These are phyloP conservation scores for Collybia nuda DNA, from an alignment of 768 basidiomycete species.

Conservation along the genomic window DNA sequence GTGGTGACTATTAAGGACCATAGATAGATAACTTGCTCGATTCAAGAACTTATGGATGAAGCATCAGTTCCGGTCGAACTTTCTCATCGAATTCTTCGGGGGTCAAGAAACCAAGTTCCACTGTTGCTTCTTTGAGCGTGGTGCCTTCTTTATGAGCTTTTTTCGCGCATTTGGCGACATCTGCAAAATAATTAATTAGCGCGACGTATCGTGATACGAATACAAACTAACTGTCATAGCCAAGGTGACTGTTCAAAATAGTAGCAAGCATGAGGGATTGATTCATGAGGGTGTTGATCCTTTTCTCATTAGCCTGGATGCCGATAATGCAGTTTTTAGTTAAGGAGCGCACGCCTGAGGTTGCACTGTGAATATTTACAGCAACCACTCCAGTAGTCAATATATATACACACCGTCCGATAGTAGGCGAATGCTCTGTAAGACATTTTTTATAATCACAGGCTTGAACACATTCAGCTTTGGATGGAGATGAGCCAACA, in stretches of 20 bases:
- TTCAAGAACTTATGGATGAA: slow-evolving; percentile 34
- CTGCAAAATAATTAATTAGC: slow-evolving; percentile 39
- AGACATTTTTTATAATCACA: slow-evolving; percentile 95
- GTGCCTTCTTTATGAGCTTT: slow-evolving; percentile 99
- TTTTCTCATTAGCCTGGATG: slow-evolving; percentile 94
- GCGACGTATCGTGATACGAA: background rate
- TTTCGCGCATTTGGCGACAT: slow-evolving; percentile 98
- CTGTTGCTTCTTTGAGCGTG: slow-evolving; percentile 93
- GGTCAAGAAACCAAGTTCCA: slow-evolving; percentile 81
- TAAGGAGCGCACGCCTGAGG: slow-evolving; percentile 81
- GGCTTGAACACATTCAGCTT: slow-evolving; percentile 99
- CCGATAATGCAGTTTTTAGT: slow-evolving; percentile 97
- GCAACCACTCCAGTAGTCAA: slow-evolving; percentile 10
- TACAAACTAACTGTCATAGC: slow-evolving; percentile 86
- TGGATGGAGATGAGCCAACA: slow-evolving; percentile 5
- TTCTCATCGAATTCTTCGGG: slow-evolving; percentile 93
- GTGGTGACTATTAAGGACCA: slow-evolving; percentile 1
- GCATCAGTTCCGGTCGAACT: slow-evolving; percentile 90
- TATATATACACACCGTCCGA: slow-evolving; percentile 68
- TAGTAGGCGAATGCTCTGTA: slow-evolving; percentile 92
- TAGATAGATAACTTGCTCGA: background rate
- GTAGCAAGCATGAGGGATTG: slow-evolving; percentile 98
- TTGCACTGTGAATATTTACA: background rate
- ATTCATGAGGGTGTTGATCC: slow-evolving; percentile 84
- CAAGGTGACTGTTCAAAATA: slow-evolving; percentile 92